Percentiles rank a stretch among this genome's conserved stretches.
Conservation (phyloP, 306 rosid species). For the Cucumis sativus region DNA sequence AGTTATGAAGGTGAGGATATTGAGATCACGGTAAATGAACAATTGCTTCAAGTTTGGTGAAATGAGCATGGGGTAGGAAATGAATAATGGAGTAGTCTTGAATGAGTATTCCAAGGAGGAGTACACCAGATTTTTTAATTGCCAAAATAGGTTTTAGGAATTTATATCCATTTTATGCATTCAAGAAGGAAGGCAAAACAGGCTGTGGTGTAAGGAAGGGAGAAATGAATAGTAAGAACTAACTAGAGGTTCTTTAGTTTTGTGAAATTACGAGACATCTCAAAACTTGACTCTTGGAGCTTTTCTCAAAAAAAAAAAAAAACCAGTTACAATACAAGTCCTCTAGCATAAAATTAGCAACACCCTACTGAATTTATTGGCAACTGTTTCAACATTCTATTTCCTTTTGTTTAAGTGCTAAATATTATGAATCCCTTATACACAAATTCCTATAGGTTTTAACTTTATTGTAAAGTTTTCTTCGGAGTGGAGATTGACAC, state of each 20-base stretch:
- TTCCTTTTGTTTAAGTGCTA: background rate
- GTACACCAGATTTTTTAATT: background rate
- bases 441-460: background rate
- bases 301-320: background rate
- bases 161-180: background rate
- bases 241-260: background rate
- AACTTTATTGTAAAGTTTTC: background rate
- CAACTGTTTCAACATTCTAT: background rate
- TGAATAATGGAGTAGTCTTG: background rate
- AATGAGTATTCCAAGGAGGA: background rate
- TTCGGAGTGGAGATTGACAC: constrained; percentile 71
- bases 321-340: background rate
- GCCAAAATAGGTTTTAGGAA: background rate
- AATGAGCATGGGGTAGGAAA: no score
- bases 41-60: no score
- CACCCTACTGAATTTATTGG: background rate
- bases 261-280: background rate
- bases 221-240: background rate
- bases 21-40: no score
- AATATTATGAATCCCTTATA: background rate
- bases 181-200: background rate
- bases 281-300: background rate
- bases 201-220: background rate
- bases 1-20: no score
- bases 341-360: background rate